phyloP scores from a whole-genome alignment of 495 filamentous ascomycete genomes.

The Talaromyces trachyspermus region DNA sequence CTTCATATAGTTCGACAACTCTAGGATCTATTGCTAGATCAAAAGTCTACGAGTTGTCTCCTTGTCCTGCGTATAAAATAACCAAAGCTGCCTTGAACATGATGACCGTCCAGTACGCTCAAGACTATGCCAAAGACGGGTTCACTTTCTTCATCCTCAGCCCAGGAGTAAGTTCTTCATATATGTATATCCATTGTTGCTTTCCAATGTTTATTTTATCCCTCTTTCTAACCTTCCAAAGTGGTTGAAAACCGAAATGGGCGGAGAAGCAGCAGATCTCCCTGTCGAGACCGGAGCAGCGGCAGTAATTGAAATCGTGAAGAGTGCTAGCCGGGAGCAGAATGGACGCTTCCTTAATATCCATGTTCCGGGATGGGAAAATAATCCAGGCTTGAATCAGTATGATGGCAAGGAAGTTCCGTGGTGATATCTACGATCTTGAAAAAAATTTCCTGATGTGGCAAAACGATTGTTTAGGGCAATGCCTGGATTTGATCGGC shows the following conservation, averaged over 20 bases:
- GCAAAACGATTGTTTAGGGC: too few relatives aligned
- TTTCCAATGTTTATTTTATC: background rate
- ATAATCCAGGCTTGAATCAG: constrained; percentile 21
- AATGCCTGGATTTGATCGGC: too few relatives aligned
- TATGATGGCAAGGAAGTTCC: constrained; percentile 30
- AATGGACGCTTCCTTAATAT: constrained; percentile 42
- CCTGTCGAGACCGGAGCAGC: constrained; percentile 33
- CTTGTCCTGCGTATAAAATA: constrained; percentile 32
- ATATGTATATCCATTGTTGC: too few relatives aligned
- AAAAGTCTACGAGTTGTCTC: constrained; percentile 9
- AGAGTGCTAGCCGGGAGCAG: constrained; percentile 20
- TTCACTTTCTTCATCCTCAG: constrained; percentile 29
- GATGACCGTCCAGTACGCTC: constrained; percentile 28
- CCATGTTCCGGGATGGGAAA: constrained; percentile 36
- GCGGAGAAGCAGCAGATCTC: constrained; percentile 36
- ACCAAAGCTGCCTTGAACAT: constrained; percentile 36
- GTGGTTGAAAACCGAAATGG: constrained; percentile 46
- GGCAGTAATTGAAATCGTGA: constrained; percentile 33
- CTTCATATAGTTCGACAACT: constrained; percentile 18
- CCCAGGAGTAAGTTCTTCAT: constrained; percentile 37
- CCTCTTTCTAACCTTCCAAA: constrained; percentile 13
- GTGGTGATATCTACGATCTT: too few relatives aligned
- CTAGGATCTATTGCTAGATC: constrained; percentile 25
- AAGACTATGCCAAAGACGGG: constrained; percentile 19
- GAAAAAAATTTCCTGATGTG: too few relatives aligned